Evolutionary conservation across 495 filamentous ascomycete species (phyloP).

Genomic region (Penicillium cataractarum): DNA sequence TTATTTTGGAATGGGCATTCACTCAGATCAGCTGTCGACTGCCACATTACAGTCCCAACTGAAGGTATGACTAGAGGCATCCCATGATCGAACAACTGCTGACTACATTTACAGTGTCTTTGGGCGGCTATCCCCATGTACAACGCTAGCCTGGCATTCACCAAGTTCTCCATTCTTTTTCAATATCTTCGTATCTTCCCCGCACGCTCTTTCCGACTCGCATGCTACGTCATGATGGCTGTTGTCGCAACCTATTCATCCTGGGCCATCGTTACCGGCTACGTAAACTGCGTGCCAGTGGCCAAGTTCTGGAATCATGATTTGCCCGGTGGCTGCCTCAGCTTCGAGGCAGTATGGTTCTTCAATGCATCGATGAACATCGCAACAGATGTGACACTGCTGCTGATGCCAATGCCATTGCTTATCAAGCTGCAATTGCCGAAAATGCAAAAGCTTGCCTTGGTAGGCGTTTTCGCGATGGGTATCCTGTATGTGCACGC

Average conservation of each 20-base stretch:
- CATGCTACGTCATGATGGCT: slow-evolving; percentile 38
- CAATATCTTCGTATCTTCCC: slow-evolving; percentile 55
- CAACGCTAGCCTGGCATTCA: slow-evolving; percentile 42
- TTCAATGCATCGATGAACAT: slow-evolving; percentile 60
- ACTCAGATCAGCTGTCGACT: slow-evolving; percentile 24
- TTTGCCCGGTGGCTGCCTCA: slow-evolving; percentile 55
- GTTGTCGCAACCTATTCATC: slow-evolving; percentile 40
- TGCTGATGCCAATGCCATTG: slow-evolving; percentile 58
- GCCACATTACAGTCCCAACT: slow-evolving; percentile 31
- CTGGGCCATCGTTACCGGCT: slow-evolving; percentile 45
- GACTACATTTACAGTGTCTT: slow-evolving; percentile 27
- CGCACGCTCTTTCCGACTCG: slow-evolving; percentile 34
- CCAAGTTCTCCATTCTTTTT: slow-evolving; percentile 53
- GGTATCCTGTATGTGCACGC: slow-evolving; percentile 50
- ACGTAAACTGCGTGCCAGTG: slow-evolving; percentile 60
- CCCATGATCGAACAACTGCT: neutral
- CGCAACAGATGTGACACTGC: slow-evolving; percentile 57
- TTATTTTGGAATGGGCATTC: slow-evolving; percentile 37
- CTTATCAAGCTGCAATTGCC: slow-evolving; percentile 55
- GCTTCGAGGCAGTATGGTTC: slow-evolving; percentile 48
- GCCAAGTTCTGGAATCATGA: slow-evolving; percentile 55
- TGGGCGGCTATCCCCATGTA: slow-evolving; percentile 49
- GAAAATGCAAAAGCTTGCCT: slow-evolving; percentile 50
- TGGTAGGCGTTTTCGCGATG: slow-evolving; percentile 58
- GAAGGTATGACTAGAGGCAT: slow-evolving; percentile 27